A percentile compares a stretch with the other conserved stretches of the same genome.
phyloP scores from a whole-genome alignment of 2,329 filamentous ascomycete genomes.

The Penicillium sp. region DNA sequence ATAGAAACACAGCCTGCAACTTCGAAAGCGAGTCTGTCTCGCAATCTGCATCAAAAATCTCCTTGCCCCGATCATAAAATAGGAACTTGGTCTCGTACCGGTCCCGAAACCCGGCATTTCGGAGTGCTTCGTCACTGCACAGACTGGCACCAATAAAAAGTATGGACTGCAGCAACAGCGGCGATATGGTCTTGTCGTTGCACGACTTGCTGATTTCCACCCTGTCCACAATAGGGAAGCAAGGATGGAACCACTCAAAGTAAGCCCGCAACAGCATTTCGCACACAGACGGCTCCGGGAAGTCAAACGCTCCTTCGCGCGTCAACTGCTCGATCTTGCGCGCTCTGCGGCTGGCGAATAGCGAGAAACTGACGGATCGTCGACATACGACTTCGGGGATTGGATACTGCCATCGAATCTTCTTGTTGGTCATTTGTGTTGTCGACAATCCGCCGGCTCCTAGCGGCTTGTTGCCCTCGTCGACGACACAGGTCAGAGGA shows the following conservation, averaged over 20 bases:
- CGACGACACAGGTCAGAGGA: constrained; percentile 48
- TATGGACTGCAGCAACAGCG: constrained; percentile 51
- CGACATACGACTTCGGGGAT: constrained; percentile 22
- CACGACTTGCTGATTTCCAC: constrained; percentile 40
- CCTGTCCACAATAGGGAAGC: constrained; percentile 53
- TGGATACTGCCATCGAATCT: constrained; percentile 35
- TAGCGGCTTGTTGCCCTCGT: constrained; percentile 30
- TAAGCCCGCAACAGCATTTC: constrained; percentile 48
- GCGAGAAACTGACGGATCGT: constrained; percentile 12
- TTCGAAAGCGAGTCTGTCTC: constrained; percentile 50
- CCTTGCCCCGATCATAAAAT: constrained; percentile 50
- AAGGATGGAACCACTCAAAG: constrained; percentile 56
- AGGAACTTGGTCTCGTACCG: constrained; percentile 49
- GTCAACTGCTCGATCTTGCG: constrained; percentile 35
- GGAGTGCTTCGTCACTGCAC: constrained; percentile 46
- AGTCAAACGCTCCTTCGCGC: constrained; percentile 42
- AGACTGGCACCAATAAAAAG: constrained; percentile 54
- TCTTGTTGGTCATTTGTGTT: constrained; percentile 27
- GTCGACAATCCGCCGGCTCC: constrained; percentile 25
- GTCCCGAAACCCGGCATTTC: constrained; percentile 45
- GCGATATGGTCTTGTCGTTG: constrained; percentile 42
- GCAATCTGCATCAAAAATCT: constrained; percentile 52
- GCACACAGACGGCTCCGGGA: constrained; percentile 43
- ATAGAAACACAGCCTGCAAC: constrained; percentile 51
- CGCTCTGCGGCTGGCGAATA: constrained; percentile 20